Conservation (phyloP, 179 eudicot genomes). For the Beta lomatogona region DNA sequence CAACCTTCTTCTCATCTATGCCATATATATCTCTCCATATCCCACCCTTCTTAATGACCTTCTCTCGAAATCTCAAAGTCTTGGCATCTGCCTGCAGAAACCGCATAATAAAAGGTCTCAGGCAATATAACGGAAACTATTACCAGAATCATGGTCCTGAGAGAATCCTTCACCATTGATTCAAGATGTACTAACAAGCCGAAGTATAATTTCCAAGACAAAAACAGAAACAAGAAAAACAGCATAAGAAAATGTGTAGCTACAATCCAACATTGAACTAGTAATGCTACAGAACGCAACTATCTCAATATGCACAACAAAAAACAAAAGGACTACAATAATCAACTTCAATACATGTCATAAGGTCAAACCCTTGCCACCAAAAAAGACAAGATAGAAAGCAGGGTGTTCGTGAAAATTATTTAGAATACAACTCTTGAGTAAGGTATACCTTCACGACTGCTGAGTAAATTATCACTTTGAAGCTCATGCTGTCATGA, state of each 20-base stretch:
- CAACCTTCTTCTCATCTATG: conserved; percentile 95
- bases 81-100: conserved; percentile 92
- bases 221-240: background rate
- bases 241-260: background rate
- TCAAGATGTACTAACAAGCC: background rate
- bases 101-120: conserved; percentile 25
- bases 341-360: background rate
- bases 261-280: background rate
- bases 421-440: background rate
- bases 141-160: background rate
- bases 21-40: conserved; percentile 97
- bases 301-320: background rate
- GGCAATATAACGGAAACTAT: conserved; percentile 3
- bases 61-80: conserved; percentile 83
- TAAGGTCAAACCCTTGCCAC: background rate
- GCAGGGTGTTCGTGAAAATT: background rate
- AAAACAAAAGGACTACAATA: background rate
- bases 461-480: conserved; percentile 93
- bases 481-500: conserved; percentile 76
- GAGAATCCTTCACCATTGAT: background rate
- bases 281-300: background rate
- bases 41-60: conserved; percentile 88
- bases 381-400: background rate
- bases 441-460: conserved; percentile 81
- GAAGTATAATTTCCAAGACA: background rate